Percentiles rank a stretch among this genome's conserved stretches.
These are phyloP conservation scores for Aspergillus nanangensis DNA, from an alignment of 495 filamentous ascomycete species.

Conservation along the genomic window DNA sequence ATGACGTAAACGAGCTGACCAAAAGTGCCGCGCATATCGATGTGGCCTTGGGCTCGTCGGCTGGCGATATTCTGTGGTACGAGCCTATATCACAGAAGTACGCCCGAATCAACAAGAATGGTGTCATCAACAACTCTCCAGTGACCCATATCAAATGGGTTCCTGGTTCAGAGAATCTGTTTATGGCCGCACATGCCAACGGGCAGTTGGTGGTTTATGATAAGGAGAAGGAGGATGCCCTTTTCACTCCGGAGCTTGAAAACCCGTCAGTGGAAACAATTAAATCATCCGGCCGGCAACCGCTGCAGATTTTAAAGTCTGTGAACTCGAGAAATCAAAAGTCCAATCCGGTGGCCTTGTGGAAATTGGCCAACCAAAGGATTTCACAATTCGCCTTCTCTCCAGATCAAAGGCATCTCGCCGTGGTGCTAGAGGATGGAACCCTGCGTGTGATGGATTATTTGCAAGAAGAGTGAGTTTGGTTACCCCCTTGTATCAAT, in stretches of 20 bases:
- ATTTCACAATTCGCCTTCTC: slow-evolving; percentile 89
- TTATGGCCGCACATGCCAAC: slow-evolving; percentile 89
- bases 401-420: slow-evolving; percentile 80
- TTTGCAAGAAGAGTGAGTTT: slow-evolving; percentile 78
- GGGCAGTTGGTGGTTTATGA: slow-evolving; percentile 94
- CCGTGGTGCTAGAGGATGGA: slow-evolving; percentile 89
- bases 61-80: slow-evolving; percentile 97
- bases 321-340: slow-evolving; percentile 92
- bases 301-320: slow-evolving; percentile 71
- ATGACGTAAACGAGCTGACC: slow-evolving; percentile 84
- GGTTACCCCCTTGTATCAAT: background rate
- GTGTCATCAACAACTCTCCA: slow-evolving; percentile 77
- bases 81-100: slow-evolving; percentile 97
- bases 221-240: slow-evolving; percentile 94
- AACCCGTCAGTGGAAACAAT: slow-evolving; percentile 36
- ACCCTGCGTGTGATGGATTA: slow-evolving; percentile 87
- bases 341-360: slow-evolving; percentile 82
- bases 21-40: slow-evolving; percentile 78
- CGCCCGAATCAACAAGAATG: slow-evolving; percentile 93
- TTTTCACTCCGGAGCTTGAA: slow-evolving; percentile 57
- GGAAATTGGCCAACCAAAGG: slow-evolving; percentile 84
- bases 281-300: slow-evolving; percentile 37
- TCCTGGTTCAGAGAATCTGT: slow-evolving; percentile 88
- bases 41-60: slow-evolving; percentile 91
- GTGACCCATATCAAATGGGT: slow-evolving; percentile 90